Percentiles rank a stretch among this genome's conserved stretches.
phyloP scores from a whole-genome alignment of 2,329 filamentous ascomycete species.

The Aphanocladium album region DNA sequence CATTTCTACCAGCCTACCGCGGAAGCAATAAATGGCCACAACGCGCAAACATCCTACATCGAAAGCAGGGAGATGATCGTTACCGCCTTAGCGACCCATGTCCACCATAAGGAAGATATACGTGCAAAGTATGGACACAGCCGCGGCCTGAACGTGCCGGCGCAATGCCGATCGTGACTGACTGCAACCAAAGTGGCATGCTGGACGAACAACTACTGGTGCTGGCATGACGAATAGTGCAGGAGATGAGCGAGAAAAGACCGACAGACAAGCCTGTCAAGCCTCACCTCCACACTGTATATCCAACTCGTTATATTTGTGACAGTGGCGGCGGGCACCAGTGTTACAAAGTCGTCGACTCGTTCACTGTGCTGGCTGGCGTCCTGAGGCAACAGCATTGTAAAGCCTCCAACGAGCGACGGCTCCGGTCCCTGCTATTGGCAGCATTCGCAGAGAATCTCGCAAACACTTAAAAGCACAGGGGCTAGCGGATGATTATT shows the following conservation, averaged over 20 bases:
- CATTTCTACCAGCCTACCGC: too few relatives aligned
- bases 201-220: background rate
- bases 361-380: background rate
- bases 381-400: background rate
- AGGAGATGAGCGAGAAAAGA: background rate
- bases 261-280: background rate
- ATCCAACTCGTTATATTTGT: background rate
- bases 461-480: background rate
- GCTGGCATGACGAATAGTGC: background rate
- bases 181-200: background rate
- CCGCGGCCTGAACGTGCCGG: background rate
- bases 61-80: too few relatives aligned
- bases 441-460: background rate
- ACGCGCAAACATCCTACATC: too few relatives aligned
- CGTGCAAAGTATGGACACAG: background rate
- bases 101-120: too few relatives aligned
- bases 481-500: background rate
- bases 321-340: slow-evolving; percentile 1
- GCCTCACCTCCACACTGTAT: background rate
- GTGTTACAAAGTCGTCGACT: background rate
- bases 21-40: too few relatives aligned
- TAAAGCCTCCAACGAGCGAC: too few relatives aligned
- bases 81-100: too few relatives aligned
- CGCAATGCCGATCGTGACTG: background rate
- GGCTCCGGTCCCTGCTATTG: too few relatives aligned